These are phyloP conservation scores for Heliamphora exappendiculata DNA, from an alignment of 148 eudicot species.

Conservation along the genomic window DNA sequence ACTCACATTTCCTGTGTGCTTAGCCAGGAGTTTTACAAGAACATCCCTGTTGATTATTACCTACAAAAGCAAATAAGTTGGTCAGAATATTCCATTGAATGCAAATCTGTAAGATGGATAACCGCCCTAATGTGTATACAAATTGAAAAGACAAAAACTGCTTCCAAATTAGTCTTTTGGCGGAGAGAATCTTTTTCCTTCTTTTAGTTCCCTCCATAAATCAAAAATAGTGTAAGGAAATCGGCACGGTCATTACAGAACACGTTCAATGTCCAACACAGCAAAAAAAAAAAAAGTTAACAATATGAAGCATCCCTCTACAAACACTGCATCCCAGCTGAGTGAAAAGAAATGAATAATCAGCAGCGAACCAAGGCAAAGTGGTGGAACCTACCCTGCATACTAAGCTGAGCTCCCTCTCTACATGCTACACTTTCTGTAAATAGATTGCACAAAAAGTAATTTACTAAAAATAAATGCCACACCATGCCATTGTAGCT, in stretches of 20 bases:
- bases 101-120: not conserved
- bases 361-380: not conserved
- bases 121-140: not conserved
- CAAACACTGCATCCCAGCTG: not conserved
- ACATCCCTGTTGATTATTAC: conserved; percentile 58
- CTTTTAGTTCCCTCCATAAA: not conserved
- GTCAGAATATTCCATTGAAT: not conserved
- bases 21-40: conserved; percentile 57
- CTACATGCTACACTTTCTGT: not conserved
- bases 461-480: too few relatives aligned
- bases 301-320: not conserved
- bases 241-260: not conserved
- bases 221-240: not conserved
- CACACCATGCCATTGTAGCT: too few relatives aligned
- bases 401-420: not conserved
- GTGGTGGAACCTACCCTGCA: conserved; percentile 4
- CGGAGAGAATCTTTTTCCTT: not conserved
- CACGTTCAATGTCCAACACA: not conserved
- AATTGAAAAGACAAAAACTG: not conserved
- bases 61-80: conserved; percentile 35
- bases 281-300: not conserved
- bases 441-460: not conserved
- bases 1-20: conserved; percentile 91
- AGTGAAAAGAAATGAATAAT: not conserved
- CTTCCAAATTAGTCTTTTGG: not conserved